Percentiles rank a stretch among this genome's conserved stretches.
phyloP scores from a whole-genome alignment of 768 basidiomycete species.

The Russula brevipes region DNA sequence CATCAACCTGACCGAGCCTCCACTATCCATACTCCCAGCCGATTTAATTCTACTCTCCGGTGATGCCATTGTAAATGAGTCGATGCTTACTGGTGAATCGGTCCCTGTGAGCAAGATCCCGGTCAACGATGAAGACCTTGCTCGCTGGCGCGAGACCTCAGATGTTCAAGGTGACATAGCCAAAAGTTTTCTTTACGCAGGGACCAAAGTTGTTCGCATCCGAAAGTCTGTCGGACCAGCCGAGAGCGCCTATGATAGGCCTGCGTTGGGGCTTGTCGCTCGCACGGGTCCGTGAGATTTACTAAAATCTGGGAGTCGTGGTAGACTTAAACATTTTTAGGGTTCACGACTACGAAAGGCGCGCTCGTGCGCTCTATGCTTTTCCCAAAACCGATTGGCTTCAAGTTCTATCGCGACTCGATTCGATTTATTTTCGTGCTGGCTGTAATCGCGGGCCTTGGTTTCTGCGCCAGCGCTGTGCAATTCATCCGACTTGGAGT shows the following conservation, averaged over 20 bases:
- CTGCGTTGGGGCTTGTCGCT: conserved; percentile 78
- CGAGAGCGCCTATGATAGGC: conserved; percentile 48
- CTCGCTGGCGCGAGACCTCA: conserved; percentile 61
- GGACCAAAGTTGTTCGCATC: conserved; percentile 86
- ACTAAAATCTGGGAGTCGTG: not conserved
- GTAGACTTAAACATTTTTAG: conserved; percentile 34
- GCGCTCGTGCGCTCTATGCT: conserved; percentile 95
- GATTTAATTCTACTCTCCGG: conserved; percentile 92
- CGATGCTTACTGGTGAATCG: conserved; percentile 98
- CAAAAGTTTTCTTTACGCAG: conserved; percentile 83
- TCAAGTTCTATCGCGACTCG: conserved; percentile 96
- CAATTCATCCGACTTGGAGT: conserved; percentile 91
- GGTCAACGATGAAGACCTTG: conserved; percentile 71
- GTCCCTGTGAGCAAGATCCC: conserved; percentile 93
- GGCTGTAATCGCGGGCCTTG: conserved; percentile 83
- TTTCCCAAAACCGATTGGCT: conserved; percentile 96
- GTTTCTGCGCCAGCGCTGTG: conserved; percentile 86
- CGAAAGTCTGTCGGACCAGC: conserved; percentile 50
- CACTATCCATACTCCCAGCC: conserved; percentile 72
- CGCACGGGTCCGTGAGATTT: conserved; percentile 59
- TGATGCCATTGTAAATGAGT: conserved; percentile 97
- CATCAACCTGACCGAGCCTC: conserved; percentile 77
- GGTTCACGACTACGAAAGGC: conserved; percentile 97
- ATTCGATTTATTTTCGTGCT: conserved; percentile 88
- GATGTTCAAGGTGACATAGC: conserved; percentile 56